phyloP scores from a whole-genome alignment of 2,329 filamentous ascomycete species.

The Sporothrix curviconia region DNA sequence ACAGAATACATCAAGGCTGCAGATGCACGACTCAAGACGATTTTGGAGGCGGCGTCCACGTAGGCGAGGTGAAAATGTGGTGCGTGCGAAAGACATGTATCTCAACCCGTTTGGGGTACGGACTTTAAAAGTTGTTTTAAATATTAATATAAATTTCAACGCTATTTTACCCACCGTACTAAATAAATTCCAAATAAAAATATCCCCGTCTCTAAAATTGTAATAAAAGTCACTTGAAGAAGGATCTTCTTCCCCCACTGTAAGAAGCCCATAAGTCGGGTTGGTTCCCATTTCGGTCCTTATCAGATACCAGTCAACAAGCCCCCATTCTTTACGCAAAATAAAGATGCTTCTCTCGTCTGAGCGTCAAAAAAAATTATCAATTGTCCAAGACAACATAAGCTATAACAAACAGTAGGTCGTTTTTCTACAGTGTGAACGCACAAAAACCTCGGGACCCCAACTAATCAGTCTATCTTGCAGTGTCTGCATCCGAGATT shows the following conservation, averaged over 20 bases:
- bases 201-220: not conserved
- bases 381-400: not conserved
- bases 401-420: not conserved
- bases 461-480: not conserved
- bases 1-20: constrained; percentile 87
- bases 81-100: not conserved
- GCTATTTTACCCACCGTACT: too few species aligned
- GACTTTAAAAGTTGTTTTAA: not conserved
- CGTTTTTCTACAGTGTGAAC: not conserved
- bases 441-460: not conserved
- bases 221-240: not conserved
- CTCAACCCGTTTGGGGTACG: too few species aligned
- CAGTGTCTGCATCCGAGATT: not conserved
- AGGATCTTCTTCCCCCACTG: not conserved
- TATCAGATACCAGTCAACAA: not conserved
- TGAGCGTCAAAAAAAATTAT: not conserved
- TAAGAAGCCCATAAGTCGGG: not conserved
- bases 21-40: constrained; percentile 38
- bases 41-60: not conserved
- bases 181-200: not conserved
- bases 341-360: not conserved
- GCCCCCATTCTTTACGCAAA: not conserved
- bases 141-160: not conserved
- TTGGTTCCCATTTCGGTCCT: not conserved
- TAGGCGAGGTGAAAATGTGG: not conserved